Evolutionary conservation across 2,329 filamentous ascomycete genomes (phyloP).

Genomic region (Colletotrichum costaricense): DNA sequence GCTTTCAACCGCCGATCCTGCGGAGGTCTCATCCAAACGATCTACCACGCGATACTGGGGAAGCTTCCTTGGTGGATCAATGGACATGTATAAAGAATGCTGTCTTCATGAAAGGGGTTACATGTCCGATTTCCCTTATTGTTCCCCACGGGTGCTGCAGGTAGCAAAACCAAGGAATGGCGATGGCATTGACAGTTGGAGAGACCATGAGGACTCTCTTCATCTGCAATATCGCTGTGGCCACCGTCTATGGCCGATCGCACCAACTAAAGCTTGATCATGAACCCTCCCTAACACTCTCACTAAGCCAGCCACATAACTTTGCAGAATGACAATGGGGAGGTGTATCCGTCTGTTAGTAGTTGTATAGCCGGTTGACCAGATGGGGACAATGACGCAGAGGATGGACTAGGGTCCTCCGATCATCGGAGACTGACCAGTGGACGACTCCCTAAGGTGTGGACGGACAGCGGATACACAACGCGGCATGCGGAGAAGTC

Average conservation of each 20-base stretch:
- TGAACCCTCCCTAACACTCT: no score
- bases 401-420: background rate
- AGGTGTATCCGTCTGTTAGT: background rate
- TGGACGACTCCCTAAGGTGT: background rate
- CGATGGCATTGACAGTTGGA: no score
- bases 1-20: constrained; percentile 4
- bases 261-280: no score
- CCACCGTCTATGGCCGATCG: no score
- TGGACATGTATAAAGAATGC: background rate
- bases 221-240: no score
- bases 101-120: background rate
- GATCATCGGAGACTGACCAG: constrained; percentile 19
- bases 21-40: constrained; percentile 8
- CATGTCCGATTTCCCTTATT: background rate
- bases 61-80: background rate
- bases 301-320: no score
- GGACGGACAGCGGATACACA: background rate
- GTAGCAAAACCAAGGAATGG: background rate
- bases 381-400: constrained; percentile 1
- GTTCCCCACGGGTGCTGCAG: background rate
- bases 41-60: background rate
- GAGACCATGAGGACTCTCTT: no score
- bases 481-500: constrained; percentile 14
- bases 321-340: background rate
- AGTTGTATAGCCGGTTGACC: background rate